Evolutionary conservation across 345 rosid species (phyloP).

Genomic region (Gossypium turneri): DNA sequence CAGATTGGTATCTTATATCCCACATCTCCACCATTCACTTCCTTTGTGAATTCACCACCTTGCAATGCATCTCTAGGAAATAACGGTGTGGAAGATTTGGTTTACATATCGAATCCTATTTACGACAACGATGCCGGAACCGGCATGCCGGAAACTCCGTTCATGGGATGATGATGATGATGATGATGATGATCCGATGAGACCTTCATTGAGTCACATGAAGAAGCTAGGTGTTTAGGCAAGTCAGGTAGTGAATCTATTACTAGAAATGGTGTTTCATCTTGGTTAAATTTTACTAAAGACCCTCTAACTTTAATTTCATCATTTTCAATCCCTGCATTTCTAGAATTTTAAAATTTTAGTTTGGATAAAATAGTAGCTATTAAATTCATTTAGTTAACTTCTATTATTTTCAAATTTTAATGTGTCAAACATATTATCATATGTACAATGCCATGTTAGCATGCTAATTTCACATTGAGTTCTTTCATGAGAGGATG

Average conservation of each 20-base stretch:
- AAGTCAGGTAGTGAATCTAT: no score
- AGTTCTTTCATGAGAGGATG: slow-evolving; percentile 26
- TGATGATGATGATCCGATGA: slow-evolving; percentile 23
- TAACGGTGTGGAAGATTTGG: slow-evolving; percentile 28
- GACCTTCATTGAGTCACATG: slow-evolving; percentile 82
- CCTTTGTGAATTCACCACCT: slow-evolving; percentile 3
- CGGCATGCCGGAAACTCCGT: slow-evolving; percentile 48
- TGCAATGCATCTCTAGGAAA: not conserved
- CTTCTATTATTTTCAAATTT: no score
- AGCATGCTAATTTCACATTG: no score
- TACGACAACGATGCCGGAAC: slow-evolving; percentile 47
- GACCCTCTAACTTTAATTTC: no score
- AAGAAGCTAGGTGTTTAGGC: slow-evolving; percentile 74
- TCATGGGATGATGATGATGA: slow-evolving; percentile 14
- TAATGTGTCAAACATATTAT: no score
- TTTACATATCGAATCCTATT: slow-evolving; percentile 85
- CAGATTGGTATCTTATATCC: slow-evolving; percentile 32
- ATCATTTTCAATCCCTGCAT: no score
- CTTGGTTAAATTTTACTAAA: no score
- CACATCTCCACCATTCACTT: slow-evolving; percentile 25
- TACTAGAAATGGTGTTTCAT: no score
- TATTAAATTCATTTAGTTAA: no score
- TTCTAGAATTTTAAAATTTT: no score
- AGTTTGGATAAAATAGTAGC: no score
- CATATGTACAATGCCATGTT: no score